Conservation (phyloP, 108 stramenopile species). For the Nitzschia sp. region DNA sequence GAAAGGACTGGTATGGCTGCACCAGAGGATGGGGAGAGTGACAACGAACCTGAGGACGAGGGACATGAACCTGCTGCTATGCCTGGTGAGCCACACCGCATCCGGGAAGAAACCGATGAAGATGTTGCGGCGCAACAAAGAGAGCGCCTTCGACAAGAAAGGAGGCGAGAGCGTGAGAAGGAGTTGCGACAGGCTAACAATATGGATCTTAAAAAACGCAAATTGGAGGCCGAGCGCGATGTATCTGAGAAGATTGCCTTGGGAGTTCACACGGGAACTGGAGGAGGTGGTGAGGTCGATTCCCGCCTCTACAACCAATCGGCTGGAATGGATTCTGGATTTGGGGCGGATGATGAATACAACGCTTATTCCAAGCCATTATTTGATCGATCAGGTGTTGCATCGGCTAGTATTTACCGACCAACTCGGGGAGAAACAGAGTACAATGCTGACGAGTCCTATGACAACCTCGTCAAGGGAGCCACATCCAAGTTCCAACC, state of each 20-base stretch:
- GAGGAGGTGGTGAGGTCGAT: constrained; percentile 88
- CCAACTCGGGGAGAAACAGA: constrained; percentile 79
- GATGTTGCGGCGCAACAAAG: constrained; percentile 84
- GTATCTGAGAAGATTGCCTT: constrained; percentile 97
- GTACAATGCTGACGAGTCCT: constrained; percentile 81
- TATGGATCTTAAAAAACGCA: constrained; percentile 74
- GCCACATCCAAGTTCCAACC: constrained; percentile 83
- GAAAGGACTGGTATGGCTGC: constrained; percentile 70
- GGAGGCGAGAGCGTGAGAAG: constrained; percentile 91
- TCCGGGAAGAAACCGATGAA: constrained; percentile 61
- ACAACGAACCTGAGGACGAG: not conserved
- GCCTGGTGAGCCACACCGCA: constrained; percentile 25
- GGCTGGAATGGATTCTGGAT: constrained; percentile 92
- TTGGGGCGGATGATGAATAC: constrained; percentile 98
- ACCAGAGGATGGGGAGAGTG: not conserved
- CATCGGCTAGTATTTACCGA: constrained; percentile 87
- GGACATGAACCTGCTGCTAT: constrained; percentile 19
- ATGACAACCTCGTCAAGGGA: constrained; percentile 69
- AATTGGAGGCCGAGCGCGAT: constrained; percentile 91
- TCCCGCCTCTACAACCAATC: constrained; percentile 93
- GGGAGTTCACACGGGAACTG: constrained; percentile 91
- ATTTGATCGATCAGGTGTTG: constrained; percentile 81
- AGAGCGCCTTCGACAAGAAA: constrained; percentile 87
- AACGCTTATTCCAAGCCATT: constrained; percentile 92
- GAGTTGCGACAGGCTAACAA: constrained; percentile 90